phyloP scores from a whole-genome alignment of 2,329 filamentous ascomycete species.

The Scedosporium boydii region DNA sequence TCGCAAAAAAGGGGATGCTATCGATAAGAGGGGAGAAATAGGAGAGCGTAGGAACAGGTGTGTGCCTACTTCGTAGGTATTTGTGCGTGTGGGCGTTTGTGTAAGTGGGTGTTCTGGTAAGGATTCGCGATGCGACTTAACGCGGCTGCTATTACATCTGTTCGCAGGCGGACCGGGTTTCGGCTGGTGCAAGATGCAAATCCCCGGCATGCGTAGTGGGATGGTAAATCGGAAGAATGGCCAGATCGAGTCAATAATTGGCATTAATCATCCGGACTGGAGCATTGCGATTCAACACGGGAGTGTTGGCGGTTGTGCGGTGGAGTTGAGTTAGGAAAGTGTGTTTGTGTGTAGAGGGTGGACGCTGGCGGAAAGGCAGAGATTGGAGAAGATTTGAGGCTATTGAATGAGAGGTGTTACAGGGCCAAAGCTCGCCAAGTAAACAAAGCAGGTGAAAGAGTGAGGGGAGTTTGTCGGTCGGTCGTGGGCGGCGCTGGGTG shows the following conservation, averaged over 20 bases:
- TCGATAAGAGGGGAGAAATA: not conserved
- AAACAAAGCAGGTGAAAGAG: not conserved
- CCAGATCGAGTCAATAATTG: not conserved
- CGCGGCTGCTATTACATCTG: not conserved
- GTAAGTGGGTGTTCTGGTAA: not conserved
- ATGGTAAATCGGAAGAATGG: not conserved
- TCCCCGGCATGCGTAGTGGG: not conserved
- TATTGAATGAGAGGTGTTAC: not conserved
- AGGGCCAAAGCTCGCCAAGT: not conserved
- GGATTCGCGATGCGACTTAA: constrained; percentile 1
- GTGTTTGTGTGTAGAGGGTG: not conserved
- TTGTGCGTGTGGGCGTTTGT: not conserved
- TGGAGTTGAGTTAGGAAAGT: not conserved
- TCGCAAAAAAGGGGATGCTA: not conserved
- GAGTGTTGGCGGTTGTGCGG: not conserved
- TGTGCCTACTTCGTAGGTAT: not conserved
- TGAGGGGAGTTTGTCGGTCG: not conserved
- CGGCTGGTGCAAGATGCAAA: not conserved
- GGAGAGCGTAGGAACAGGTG: not conserved
- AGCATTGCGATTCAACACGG: not conserved
- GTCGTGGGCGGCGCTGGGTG: not conserved
- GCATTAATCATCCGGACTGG: not conserved
- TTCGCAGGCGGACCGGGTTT: not conserved
- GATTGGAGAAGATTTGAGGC: not conserved
- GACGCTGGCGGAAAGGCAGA: not conserved